Evolutionary conservation across 2,329 filamentous ascomycete genomes (phyloP), one percentile per base, ranked within the genome.

Genomic region (Uncinocarpus reesii): DNA sequence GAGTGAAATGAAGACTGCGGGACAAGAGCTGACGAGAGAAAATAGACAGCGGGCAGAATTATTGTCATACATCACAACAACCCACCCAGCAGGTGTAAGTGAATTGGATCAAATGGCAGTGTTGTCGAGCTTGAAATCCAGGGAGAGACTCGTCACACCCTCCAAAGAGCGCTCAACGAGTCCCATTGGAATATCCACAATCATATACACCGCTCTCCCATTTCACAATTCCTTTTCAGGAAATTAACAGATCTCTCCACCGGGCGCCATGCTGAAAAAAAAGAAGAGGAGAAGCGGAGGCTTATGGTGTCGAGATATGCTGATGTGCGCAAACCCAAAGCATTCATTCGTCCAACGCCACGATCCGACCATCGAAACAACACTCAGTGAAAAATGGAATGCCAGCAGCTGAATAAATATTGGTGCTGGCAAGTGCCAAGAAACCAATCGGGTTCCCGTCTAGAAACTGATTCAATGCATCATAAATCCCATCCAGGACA

Each of bases 371-470:
- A 26, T 45, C 15, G 7, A 37, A 45, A 16, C 15, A 20, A n/a
- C n/a, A 31, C 18, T 29, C 21, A 18, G 23, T n/a, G 11, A 26
- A 35, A 28, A 37, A 11, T 20, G 21, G 23, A 45, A 20, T 13
- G 23, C 45, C n/a, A 29, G 37, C 24, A 34, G n/a, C 5, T 32
- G 41, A 20, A 32, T 32, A 29, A 28, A 29, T 31, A 23, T 29
- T 24, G 15, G 4, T 45, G 42, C 42, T 32, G 15, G 42, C n/a
- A n/a, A 28, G 11, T 18, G 11, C 21, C 32, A 6, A 16, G 32
- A 23, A 37, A 51, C 28, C 37, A 43, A 43, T 37, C 36, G 10
- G n/a, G 37, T 38, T 37, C 36, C 35, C 34, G 13, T 29, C 18
- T 15, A 50, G 23, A 50, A 36, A 7, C 15, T 20, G 21, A 41